Conservation (phyloP, 257 asterid genomes). For the Nicotiana tabacum region DNA sequence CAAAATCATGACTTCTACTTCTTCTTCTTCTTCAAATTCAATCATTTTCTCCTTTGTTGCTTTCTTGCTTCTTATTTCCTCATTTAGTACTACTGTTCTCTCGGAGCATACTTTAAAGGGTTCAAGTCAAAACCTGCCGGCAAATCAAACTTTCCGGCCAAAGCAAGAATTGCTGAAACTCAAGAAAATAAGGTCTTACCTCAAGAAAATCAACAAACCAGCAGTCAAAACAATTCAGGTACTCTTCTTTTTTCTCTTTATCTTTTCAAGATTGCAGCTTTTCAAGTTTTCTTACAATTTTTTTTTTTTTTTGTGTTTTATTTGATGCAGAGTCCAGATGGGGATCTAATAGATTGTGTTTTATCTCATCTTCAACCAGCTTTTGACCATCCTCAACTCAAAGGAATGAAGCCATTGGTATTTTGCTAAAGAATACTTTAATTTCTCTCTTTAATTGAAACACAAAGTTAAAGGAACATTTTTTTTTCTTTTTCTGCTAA, state of each 20-base stretch:
- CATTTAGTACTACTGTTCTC: neutral
- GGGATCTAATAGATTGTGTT: slow-evolving; percentile 79
- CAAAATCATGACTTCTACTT: slow-evolving; percentile 17
- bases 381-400: slow-evolving; percentile 85
- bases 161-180: slow-evolving; percentile 35
- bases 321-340: slow-evolving; percentile 74
- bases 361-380: slow-evolving; percentile 90
- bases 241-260: neutral
- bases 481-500: neutral
- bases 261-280: neutral
- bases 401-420: slow-evolving; percentile 91
- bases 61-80: slow-evolving; percentile 34
- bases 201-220: slow-evolving; percentile 73
- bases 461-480: neutral
- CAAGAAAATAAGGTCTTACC: slow-evolving; percentile 48
- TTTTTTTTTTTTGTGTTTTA: neutral
- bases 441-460: neutral
- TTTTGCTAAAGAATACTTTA: neutral
- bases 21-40: slow-evolving; percentile 23
- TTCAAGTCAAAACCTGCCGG: slow-evolving; percentile 2
- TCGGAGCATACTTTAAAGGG: slow-evolving; percentile 3
- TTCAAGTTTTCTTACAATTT: neutral
- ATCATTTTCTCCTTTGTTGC: slow-evolving; percentile 57
- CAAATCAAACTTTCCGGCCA: slow-evolving; percentile 62
- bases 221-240: slow-evolving; percentile 77